phyloP scores from a whole-genome alignment of 2,329 filamentous ascomycete species.

The Orbilia ellipsospora region DNA sequence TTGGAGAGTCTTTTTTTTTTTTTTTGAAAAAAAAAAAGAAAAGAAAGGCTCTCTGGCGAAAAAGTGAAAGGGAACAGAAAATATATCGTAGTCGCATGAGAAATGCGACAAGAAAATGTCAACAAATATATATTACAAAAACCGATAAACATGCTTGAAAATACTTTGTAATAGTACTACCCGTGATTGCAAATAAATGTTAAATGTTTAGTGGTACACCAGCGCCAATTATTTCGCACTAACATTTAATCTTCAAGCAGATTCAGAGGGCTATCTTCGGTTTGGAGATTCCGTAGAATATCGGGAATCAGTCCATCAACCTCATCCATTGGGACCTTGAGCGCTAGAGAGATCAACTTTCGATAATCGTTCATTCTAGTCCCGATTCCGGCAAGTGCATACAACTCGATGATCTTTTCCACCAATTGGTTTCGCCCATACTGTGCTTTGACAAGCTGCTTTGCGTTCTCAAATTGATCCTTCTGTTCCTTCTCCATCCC shows the following conservation, averaged over 20 bases:
- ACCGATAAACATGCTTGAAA: too few relatives aligned
- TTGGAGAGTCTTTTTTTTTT: too few relatives aligned
- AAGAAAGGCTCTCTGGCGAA: too few relatives aligned
- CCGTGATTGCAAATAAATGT: too few relatives aligned
- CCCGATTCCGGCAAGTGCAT: conserved; percentile 57
- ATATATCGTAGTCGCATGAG: too few relatives aligned
- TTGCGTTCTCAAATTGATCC: conserved; percentile 56
- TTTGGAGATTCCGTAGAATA: conserved; percentile 59
- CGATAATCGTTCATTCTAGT: conserved; percentile 59
- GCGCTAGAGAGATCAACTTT: conserved; percentile 58
- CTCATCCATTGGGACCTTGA: conserved; percentile 58
- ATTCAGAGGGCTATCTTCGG: conserved; percentile 52
- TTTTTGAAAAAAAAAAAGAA: too few relatives aligned
- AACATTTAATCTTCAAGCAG: conserved; percentile 25
- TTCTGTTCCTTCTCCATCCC: conserved; percentile 57
- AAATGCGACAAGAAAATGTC: too few relatives aligned
- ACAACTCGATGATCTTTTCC: conserved; percentile 59
- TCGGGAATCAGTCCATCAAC: conserved; percentile 59
- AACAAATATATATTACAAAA: too few relatives aligned
- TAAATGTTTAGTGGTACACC: too few relatives aligned
- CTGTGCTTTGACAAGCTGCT: conserved; percentile 57
- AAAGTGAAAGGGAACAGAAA: too few relatives aligned
- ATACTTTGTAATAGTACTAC: too few relatives aligned
- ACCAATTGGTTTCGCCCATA: conserved; percentile 57
- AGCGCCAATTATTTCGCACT: too few relatives aligned